Evolutionary conservation across 768 basidiomycete species (phyloP).

Genomic region (Tephrocybe sp.): DNA sequence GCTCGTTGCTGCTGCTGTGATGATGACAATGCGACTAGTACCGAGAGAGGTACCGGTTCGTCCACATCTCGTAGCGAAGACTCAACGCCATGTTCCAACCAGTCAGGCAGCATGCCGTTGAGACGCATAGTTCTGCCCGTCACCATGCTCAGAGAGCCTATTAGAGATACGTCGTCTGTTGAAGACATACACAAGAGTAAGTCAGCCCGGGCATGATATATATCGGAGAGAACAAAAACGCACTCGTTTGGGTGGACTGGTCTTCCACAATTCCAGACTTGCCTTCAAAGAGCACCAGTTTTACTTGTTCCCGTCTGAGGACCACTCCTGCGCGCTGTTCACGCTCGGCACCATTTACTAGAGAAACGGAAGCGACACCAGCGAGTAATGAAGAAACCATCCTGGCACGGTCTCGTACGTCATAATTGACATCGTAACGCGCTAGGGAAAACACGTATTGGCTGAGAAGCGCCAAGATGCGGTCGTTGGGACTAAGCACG

Average conservation of each 20-base stretch:
- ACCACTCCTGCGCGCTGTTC: conserved; percentile 71
- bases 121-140: conserved; percentile 53
- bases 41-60: conserved; percentile 46
- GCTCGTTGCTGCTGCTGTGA: conserved; percentile 16
- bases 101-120: conserved; percentile 69
- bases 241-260: conserved; percentile 34
- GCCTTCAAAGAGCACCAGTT: conserved; percentile 75
- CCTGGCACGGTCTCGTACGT: conserved; percentile 88
- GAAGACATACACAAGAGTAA: conserved; percentile 1
- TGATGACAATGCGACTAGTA: conserved; percentile 41
- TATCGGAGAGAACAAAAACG: conserved; percentile 1
- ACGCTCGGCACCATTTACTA: conserved; percentile 34
- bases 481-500: conserved; percentile 59
- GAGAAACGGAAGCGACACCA: conserved; percentile 38
- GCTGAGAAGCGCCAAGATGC: conserved; percentile 51
- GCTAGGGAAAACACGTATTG: conserved; percentile 82
- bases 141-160: conserved; percentile 71
- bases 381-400: conserved; percentile 72
- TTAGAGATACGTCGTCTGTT: conserved; percentile 40
- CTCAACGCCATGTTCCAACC: conserved; percentile 87
- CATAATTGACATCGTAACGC: conserved; percentile 85
- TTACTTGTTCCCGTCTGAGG: conserved; percentile 80
- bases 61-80: conserved; percentile 68
- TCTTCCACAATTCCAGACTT: conserved; percentile 52
- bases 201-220: conserved; percentile 3